Conservation (phyloP, 164 flowering plant species). For the Vitis riparia region DNA sequence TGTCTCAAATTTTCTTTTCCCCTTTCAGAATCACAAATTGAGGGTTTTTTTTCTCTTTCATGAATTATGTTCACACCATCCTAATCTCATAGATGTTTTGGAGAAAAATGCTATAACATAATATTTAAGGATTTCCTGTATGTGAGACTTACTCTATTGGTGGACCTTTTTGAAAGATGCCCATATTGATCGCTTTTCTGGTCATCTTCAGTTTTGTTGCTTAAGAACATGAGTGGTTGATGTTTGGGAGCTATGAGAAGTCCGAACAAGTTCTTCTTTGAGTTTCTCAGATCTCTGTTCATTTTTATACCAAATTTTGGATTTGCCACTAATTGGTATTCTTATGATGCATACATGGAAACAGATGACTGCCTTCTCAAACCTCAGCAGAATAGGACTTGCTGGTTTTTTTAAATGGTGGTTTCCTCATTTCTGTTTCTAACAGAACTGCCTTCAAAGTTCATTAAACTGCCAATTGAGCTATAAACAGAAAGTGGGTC, state of each 20-base stretch:
- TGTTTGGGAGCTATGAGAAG: too few relatives aligned
- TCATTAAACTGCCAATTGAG: constrained; percentile 64
- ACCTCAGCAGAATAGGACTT: constrained; percentile 61
- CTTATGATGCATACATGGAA: neutral
- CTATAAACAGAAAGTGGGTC: constrained; percentile 52
- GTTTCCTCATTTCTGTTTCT: constrained; percentile 72
- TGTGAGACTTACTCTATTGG: neutral
- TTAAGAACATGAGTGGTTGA: neutral
- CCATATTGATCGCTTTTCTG: neutral
- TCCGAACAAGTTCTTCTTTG: neutral
- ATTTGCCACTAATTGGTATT: too few relatives aligned
- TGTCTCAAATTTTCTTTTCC: neutral
- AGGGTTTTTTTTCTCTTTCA: neutral
- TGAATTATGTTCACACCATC: neutral
- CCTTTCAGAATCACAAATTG: neutral
- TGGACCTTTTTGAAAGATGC: neutral
- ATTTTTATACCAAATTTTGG: neutral
- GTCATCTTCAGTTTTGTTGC: too few relatives aligned
- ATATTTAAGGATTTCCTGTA: neutral
- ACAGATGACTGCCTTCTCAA: constrained; percentile 30
- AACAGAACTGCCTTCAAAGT: constrained; percentile 64
- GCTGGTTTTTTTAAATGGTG: constrained; percentile 21
- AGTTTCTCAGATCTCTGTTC: neutral
- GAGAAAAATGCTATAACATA: too few relatives aligned
- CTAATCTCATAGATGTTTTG: neutral